Base-by-base conservation (phyloP, 257 asterid genomes). In the Salvia rosmarinus region DNA sequence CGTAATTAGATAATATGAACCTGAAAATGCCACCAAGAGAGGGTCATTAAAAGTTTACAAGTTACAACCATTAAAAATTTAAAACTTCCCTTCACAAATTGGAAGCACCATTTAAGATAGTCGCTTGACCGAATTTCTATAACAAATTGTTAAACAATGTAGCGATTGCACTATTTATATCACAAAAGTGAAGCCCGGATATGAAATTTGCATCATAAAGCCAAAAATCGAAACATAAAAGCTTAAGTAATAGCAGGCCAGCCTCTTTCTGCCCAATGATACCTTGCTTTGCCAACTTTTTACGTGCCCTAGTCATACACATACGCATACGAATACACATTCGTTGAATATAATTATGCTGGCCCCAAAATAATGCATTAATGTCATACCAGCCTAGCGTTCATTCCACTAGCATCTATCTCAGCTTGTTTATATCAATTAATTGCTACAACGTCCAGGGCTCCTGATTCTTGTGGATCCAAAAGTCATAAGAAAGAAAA, bases 1-100 rank as follows among this genome's bases (percentile, higher is more conserved):
- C 96, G 68, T 95, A 85, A 80, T 95, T 89, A 71, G 92, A 89
- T 74, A 95, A 82, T 78, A 91, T 66, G 83, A 94, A 94, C 95
- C 99, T 94, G 89, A 75, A 80, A 63, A 78, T 28, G 51, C 43
- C 74, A 64, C 67, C 40, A 67, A 64, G 19, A 70, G n/a, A 32
- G 70, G 47, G 61, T 28, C 12, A 55, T 59, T 62, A 61, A 44
- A 61, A 37, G 9, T 37, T 37, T 1, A 37, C 39, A 37, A 37
- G 67, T 52, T 52, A 25, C n/a, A n/a, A n/a, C n/a, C n/a, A n/a
- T n/a, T n/a, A n/a, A n/a, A n/a, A n/a, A n/a, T n/a, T 44, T 68
- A 37, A 61, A 54, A 28, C 49, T 63, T 25, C 39, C 44, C 63
- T 34, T 71, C 32, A 68, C 21, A 72, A 8, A 64, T 55, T 42